Evolutionary conservation across 495 filamentous ascomycete genomes (phyloP).

Genomic region (Neurospora sp.): DNA sequence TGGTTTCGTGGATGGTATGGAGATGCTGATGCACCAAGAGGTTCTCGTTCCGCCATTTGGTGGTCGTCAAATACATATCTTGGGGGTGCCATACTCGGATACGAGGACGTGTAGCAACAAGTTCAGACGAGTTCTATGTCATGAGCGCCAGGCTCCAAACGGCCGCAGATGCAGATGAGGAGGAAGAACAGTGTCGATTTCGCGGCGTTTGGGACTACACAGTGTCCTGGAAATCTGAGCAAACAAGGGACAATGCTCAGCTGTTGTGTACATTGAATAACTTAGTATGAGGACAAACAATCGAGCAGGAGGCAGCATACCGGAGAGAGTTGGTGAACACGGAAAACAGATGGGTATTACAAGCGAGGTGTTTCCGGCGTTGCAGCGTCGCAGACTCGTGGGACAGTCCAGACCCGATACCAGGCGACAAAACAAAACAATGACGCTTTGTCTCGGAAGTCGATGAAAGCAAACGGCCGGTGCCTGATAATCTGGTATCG

Average conservation of each 20-base stretch:
- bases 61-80: constrained; percentile 25
- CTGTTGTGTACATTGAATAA: not conserved
- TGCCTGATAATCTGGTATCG: not conserved
- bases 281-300: not conserved
- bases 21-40: constrained; percentile 18
- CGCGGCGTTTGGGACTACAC: not conserved
- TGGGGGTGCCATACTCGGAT: constrained; percentile 14
- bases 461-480: not conserved
- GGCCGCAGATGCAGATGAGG: not conserved
- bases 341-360: not conserved
- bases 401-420: not conserved
- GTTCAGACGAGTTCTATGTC: not conserved
- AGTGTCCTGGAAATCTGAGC: not conserved
- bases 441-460: not conserved
- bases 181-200: not conserved
- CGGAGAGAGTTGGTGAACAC: not conserved
- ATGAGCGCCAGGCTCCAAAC: not conserved
- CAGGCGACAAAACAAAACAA: not conserved
- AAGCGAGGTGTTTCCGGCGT: not conserved
- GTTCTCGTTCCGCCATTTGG: constrained; percentile 24
- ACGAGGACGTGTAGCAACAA: not conserved
- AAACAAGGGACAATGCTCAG: not conserved
- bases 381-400: not conserved
- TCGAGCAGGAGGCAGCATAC: not conserved
- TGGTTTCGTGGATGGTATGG: constrained; percentile 7